Conservation (phyloP, 2,329 filamentous ascomycete genomes). For the Microsporum ferrugineum region DNA sequence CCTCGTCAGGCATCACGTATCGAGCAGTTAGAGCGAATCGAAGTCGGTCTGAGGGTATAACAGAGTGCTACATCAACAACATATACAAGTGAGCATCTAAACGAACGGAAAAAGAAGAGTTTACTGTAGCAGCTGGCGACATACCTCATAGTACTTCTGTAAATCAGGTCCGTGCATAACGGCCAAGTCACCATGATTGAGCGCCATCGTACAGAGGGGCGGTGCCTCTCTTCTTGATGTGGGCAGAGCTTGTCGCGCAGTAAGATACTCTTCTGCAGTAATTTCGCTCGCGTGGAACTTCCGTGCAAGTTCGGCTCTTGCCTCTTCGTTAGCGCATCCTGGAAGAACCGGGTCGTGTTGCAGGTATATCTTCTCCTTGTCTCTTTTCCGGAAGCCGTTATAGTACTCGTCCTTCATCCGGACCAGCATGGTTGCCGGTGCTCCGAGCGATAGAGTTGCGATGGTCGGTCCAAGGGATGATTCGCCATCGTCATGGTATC, state of each 20-base stretch:
- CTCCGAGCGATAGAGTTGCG: conserved; percentile 44
- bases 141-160: conserved; percentile 45
- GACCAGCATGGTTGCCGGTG: conserved; percentile 41
- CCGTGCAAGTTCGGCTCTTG: conserved; percentile 19
- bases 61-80: conserved; percentile 27
- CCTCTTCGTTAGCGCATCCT: conserved; percentile 20
- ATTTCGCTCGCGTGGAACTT: conserved; percentile 16
- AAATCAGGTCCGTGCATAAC: conserved; percentile 46
- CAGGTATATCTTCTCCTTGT: conserved; percentile 4
- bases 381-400: conserved; percentile 17
- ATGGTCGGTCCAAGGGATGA: conserved; percentile 44
- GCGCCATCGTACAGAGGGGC: conserved; percentile 33
- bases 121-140: neutral
- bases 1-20: conserved; percentile 32
- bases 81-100: neutral
- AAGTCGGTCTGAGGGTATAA: conserved; percentile 34
- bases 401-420: conserved; percentile 45
- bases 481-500: conserved; percentile 51
- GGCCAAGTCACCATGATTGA: conserved; percentile 47
- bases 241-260: conserved; percentile 18
- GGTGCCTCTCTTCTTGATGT: conserved; percentile 22
- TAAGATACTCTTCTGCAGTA: conserved; percentile 16
- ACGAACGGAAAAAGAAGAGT: neutral
- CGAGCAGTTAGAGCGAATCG: conserved; percentile 41
- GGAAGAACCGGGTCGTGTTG: conserved; percentile 22